A percentile compares a stretch with the other conserved stretches of the same genome.
Evolutionary conservation across 441 rosid species (phyloP).

Genomic region (Syzygium syzygioides): DNA sequence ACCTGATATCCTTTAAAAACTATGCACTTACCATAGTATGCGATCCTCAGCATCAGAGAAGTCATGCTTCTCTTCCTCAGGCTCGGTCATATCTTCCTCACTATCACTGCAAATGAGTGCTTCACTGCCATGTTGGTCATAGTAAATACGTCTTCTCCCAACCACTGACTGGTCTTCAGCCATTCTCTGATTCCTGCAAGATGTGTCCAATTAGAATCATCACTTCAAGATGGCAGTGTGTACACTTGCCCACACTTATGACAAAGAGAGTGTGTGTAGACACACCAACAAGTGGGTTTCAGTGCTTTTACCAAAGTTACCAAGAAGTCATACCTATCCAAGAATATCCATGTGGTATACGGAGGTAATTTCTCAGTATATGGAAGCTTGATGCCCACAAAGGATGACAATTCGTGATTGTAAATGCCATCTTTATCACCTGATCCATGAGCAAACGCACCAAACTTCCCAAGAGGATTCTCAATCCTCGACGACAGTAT

Average conservation of each 20-base stretch:
- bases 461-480: constrained; percentile 37
- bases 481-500: constrained; percentile 31
- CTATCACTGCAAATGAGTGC: constrained; percentile 74
- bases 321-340: constrained; percentile 42
- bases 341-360: constrained; percentile 66
- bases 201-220: not conserved
- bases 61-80: constrained; percentile 49
- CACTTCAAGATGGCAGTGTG: not conserved
- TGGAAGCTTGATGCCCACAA: constrained; percentile 43
- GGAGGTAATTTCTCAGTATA: constrained; percentile 56
- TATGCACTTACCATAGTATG: constrained; percentile 52
- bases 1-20: not conserved
- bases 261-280: not conserved
- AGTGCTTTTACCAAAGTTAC: not conserved
- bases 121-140: constrained; percentile 81
- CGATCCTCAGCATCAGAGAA: constrained; percentile 64
- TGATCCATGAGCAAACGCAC: constrained; percentile 45
- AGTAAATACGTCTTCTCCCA: constrained; percentile 79
- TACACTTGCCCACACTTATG: not conserved
- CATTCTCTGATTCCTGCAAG: constrained; percentile 79
- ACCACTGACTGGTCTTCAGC: constrained; percentile 77
- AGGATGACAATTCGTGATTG: constrained; percentile 46
- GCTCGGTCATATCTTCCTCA: constrained; percentile 63
- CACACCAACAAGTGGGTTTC: not conserved
- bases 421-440: constrained; percentile 61